Base-by-base conservation (phyloP, 768 basidiomycete genomes). In the Chalciporus piperatus region DNA sequence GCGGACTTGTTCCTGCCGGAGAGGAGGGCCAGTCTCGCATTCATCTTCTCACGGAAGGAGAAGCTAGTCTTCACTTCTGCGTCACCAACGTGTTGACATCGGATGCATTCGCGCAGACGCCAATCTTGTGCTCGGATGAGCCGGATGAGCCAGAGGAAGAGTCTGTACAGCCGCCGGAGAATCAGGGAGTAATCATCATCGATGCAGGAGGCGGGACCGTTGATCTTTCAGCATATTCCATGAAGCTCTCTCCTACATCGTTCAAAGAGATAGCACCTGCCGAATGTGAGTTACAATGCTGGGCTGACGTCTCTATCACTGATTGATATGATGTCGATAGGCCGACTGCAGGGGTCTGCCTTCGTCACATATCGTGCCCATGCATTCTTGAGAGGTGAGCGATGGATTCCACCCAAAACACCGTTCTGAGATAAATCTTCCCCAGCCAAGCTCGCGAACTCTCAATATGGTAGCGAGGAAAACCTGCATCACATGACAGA, bases 1-100 rank as follows among this genome's bases (percentile, higher is more conserved):
- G 79, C 2, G 78, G 78, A 6, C 70, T 85, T 9, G 66, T 85
- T 42, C 68, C 72, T 1, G 63, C 76, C 37, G 72, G 61, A 1
- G 47, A 59, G 2, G 61, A 61, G 6, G 76, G 72, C 0, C 74
- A 68, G 27, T 61, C 66, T 1, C 74, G 78, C 0, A 60, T 83
- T 2, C 75, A 73, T 3, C 79, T 84, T 47, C 76, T 83, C 5
- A 83, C 82, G 0, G 82, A 84, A 54, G 83, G 82, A 1, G 83
- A 84, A 61, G 83, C 82, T 0, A 81, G 77, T 57, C 58, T 82
- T 4, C 76, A 83, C 57, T 83, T 77, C 54, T 82, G 81, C 41
- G 69, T 83, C 16, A 68, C 72, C 38, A 76, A 72, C 54, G 73
- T 77, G 0, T 57, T 79, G 6, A 66, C 72, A 1, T 67, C 62